Evolutionary conservation across 1,284 basidiomycete species (phyloP), one percentile per base, ranked within the genome.

Genomic region (Mycena sp.): DNA sequence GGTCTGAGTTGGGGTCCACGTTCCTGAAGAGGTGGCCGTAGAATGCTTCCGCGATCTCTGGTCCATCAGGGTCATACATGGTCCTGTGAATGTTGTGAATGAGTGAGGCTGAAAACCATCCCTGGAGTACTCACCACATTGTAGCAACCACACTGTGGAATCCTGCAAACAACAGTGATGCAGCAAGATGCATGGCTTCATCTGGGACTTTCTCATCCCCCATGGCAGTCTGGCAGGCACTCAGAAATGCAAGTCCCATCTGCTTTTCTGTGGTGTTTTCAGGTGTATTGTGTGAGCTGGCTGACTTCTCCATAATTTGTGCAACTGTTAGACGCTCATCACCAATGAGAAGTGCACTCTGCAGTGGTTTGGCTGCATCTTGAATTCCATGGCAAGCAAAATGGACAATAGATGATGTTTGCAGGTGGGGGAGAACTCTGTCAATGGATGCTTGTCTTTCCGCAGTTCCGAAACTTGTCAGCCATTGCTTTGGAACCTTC

Each of bases 101-200:
- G 17, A 23, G 7, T 17, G 28, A 11, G 10, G 3, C 16, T 29
- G n/a, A 17, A 46, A 48, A 30, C 6, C 17, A 16, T 12, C n/a
- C n/a, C n/a, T n/a, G n/a, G n/a, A n/a, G n/a, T 10, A 45, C 61
- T 50, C 50, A 67, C 70, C 70, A 71, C 70, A 71, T 71, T 5
- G 70, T 71, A 17, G 65, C 70, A 38, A 71, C 58, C 1, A 68
- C 68, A 21, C 50, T 46, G 7, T 53, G 52, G 54, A 68, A 71
- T 28, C 70, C 67, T 6, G 56, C 32, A 50, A 61, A 56, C 14
- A 68, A 44, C 21, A 70, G 45, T 12, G 60, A 63, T 26, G 65
- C 67, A 32, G 57, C 70, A 29, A 71, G 45, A 38, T 66, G 69
- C 58, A 71, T 61, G 14, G 65, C 63, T 50, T 71, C 70, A 50